These are phyloP conservation scores for Plasmodium billcollinsi DNA, from an alignment of 169 alveolate genomes.

Conservation along the genomic window DNA sequence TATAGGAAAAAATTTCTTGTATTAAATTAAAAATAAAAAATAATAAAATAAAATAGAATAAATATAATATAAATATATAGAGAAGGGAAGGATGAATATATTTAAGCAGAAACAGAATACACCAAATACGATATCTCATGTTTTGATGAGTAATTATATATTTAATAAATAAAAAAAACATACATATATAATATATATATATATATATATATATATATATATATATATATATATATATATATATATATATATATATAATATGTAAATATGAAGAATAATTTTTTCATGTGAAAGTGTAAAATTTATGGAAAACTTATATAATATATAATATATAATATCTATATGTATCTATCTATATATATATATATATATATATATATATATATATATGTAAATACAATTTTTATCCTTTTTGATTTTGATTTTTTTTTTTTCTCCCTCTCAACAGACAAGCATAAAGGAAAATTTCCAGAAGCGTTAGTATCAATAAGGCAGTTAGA, in stretches of 20 bases:
- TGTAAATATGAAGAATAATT: neutral
- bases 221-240: too few relatives aligned
- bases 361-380: neutral
- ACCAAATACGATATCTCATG: conserved; percentile 62
- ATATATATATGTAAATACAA: neutral
- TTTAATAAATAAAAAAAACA: neutral
- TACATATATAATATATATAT: neutral
- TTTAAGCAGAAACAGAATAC: conserved; percentile 42
- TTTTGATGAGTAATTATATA: conserved; percentile 58
- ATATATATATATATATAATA: neutral
- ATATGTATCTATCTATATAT: too few relatives aligned
- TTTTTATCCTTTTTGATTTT: conserved; percentile 1
- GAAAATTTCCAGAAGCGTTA: conserved; percentile 48
- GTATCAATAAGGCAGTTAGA: conserved; percentile 60
- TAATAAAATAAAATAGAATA: too few relatives aligned
- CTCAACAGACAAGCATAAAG: conserved; percentile 55
- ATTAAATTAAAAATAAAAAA: too few relatives aligned
- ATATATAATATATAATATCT: too few relatives aligned
- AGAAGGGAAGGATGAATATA: conserved; percentile 40
- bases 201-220: too few relatives aligned
- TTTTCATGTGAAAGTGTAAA: too few relatives aligned
- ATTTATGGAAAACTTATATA: too few relatives aligned
- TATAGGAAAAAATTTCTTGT: neutral
- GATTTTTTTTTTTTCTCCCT: conserved; percentile 7
- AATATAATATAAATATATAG: neutral